Evolutionary conservation across 495 filamentous ascomycete genomes (phyloP), one percentile per base, ranked within the genome.

Genomic region (Trichocladium uniseriatum): DNA sequence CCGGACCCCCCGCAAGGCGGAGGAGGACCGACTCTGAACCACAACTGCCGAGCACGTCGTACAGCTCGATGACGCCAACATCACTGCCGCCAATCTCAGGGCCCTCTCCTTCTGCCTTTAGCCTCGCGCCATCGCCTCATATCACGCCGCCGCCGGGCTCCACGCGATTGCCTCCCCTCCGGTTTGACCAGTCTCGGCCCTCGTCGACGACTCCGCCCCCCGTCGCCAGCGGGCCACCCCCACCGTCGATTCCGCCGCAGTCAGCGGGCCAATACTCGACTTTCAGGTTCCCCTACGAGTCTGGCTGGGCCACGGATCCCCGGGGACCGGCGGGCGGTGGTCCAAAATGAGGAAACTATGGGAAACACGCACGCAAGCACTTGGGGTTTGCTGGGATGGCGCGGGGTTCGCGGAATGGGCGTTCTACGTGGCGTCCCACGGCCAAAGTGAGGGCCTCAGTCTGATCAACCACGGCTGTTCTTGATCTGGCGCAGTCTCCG

Each of bases 11-110:
- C 6, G 56, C 67, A n/a, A 64, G 67, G 48, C 65, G 71, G 40
- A 62, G 70, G 13, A 54, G 71, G 40, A 73, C 69, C 4, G 71
- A 75, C 24, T 61, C 71, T 11, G 69, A 69, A 24, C 63, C 70
- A 22, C 63, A 69, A 15, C 65, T 61, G 7, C 29, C 58, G 11
- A 62, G 59, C 37, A 55, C 58, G 29, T 65, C 69, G 7, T 72
- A 73, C 42, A 58, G 47, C 34, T 45, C 62, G 11, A 52, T 56
- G 24, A 43, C 61, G 20, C 57, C 68, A 1, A 55, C 62, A 4
- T 53, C 60, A 28, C 48, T 72, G 18, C 69, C 69, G 19, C 65
- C 70, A 18, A 67, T 71, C 9, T 34, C 42, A 20, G 43, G 49
- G 5, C 37, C 28, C n/a, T 38, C 66, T 9, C 38, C 53, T 2